phyloP scores from a whole-genome alignment of 441 rosid genomes.

The Capsella rubella region DNA sequence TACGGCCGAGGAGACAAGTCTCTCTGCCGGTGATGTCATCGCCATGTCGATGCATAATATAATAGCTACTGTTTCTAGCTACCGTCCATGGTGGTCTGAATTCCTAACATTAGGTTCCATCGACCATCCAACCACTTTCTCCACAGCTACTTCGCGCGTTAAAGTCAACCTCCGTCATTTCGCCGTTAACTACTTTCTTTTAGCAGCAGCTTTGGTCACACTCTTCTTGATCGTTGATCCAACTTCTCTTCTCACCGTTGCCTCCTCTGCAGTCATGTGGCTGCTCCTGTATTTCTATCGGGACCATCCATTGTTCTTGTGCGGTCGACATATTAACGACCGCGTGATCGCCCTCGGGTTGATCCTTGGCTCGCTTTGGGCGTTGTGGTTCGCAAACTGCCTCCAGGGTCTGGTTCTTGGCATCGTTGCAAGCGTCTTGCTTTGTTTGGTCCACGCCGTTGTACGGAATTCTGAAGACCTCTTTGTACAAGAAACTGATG shows the following conservation, averaged over 20 bases:
- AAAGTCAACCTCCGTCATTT: constrained; percentile 46
- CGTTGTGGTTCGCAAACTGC: constrained; percentile 50
- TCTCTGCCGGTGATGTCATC: constrained; percentile 46
- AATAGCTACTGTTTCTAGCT: constrained; percentile 46
- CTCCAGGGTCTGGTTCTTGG: constrained; percentile 47
- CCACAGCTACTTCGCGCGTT: constrained; percentile 44
- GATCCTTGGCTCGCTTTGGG: constrained; percentile 43
- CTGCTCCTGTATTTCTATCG: constrained; percentile 50
- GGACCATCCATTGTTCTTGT: constrained; percentile 53
- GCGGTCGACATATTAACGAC: constrained; percentile 47
- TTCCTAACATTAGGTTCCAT: constrained; percentile 50
- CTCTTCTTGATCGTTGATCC: constrained; percentile 48
- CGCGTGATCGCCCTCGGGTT: constrained; percentile 41
- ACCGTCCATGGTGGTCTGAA: constrained; percentile 64
- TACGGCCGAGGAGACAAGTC: constrained; percentile 9
- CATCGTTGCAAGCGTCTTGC: constrained; percentile 34
- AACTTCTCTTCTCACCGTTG: constrained; percentile 41
- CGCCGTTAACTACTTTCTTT: constrained; percentile 49
- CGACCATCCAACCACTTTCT: constrained; percentile 44
- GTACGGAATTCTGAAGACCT: constrained; percentile 49
- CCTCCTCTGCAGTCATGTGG: constrained; percentile 48
- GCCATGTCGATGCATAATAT: constrained; percentile 55
- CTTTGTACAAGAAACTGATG: constrained; percentile 41
- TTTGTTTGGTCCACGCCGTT: constrained; percentile 50
- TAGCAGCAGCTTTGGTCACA: constrained; percentile 37